Evolutionary conservation across 345 rosid genomes (phyloP).

Genomic region (Noccaea bulbosa): DNA sequence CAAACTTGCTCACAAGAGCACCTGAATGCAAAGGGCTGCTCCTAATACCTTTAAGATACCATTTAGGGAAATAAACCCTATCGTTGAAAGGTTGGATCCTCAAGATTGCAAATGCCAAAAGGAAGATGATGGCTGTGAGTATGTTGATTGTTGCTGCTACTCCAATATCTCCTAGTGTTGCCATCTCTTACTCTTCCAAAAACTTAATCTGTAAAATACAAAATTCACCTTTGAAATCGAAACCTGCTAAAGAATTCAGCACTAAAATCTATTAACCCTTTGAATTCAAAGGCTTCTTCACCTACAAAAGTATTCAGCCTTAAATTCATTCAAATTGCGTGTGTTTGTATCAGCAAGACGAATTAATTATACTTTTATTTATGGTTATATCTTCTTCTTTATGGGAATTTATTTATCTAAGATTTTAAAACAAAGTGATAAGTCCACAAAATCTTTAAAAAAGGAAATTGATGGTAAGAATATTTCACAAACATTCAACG

Average conservation of each 20-base stretch:
- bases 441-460: constrained; percentile 1
- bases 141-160: constrained; percentile 82
- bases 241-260: constrained; percentile 22
- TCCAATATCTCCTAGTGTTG: constrained; percentile 80
- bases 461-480: constrained; percentile 23
- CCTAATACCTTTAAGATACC: constrained; percentile 92
- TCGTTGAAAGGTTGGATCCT: constrained; percentile 96
- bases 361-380: background rate
- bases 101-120: constrained; percentile 79
- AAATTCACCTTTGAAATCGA: constrained; percentile 10
- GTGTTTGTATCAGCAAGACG: constrained; percentile 16
- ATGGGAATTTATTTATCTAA: constrained; percentile 12
- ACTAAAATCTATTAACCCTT: background rate
- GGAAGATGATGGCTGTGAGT: constrained; percentile 72
- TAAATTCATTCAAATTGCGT: constrained; percentile 21
- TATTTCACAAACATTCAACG: background rate
- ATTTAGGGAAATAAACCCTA: constrained; percentile 91
- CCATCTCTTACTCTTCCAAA: constrained; percentile 56
- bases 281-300: constrained; percentile 12
- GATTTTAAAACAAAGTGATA: constrained; percentile 2
- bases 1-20: constrained; percentile 66
- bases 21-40: constrained; percentile 68
- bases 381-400: background rate
- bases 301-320: constrained; percentile 9
- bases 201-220: background rate